These are phyloP conservation scores for Endogone sp. DNA, from an alignment of 192 early-diverging fungal genomes.

Conservation along the genomic window DNA sequence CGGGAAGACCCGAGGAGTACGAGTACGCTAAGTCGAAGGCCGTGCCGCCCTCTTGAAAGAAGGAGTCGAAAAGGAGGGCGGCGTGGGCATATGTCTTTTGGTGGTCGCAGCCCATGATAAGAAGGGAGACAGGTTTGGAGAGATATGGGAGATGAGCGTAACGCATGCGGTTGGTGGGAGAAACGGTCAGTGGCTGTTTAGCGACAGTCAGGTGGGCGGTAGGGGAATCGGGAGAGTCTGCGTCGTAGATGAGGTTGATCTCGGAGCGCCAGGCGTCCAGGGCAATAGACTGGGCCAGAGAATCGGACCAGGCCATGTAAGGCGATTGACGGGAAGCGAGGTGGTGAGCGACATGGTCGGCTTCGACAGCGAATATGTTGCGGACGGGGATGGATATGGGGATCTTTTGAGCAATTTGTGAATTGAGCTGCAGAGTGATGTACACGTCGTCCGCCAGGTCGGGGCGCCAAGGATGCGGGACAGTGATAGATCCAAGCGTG, in stretches of 20 bases:
- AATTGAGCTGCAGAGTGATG: slow-evolving; percentile 7
- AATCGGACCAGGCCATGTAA: slow-evolving; percentile 26
- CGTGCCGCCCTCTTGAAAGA: neutral
- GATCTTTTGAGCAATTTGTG: neutral
- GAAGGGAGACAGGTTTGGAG: neutral
- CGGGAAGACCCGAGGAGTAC: neutral
- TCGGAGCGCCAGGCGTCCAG: slow-evolving; percentile 28
- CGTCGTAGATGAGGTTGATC: slow-evolving; percentile 24
- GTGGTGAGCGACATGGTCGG: slow-evolving; percentile 21
- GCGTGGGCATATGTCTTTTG: neutral
- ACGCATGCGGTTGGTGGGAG: neutral
- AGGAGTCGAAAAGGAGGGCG: neutral
- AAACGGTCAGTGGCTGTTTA: neutral
- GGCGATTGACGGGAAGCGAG: slow-evolving; percentile 8
- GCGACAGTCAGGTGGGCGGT: neutral
- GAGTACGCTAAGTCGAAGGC: neutral
- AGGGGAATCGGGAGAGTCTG: slow-evolving; percentile 1
- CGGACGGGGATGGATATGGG: slow-evolving; percentile 9
- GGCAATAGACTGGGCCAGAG: slow-evolving; percentile 21
- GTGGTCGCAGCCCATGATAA: neutral
- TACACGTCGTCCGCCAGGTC: slow-evolving; percentile 12
- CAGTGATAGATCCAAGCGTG: slow-evolving; percentile 15
- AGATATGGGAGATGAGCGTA: neutral
- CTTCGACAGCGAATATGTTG: slow-evolving; percentile 22
- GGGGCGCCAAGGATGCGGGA: slow-evolving; percentile 27